A percentile compares a stretch with the other conserved stretches of the same genome.
Conservation (phyloP, 2,329 filamentous ascomycete species). For the Verticillium zaregamsianum region DNA sequence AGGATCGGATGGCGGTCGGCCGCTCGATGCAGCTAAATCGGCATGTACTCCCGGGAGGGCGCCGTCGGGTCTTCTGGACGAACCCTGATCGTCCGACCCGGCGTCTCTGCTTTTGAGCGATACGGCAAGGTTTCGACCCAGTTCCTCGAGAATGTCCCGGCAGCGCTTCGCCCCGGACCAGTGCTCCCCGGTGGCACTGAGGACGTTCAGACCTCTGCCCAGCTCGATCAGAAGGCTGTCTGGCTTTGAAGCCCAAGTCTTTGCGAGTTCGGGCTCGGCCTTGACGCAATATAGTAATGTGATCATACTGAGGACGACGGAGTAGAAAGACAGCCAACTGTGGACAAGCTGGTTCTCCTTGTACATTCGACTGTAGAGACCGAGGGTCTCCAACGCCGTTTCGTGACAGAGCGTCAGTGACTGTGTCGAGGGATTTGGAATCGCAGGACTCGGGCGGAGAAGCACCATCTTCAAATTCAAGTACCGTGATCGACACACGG, state of each 20-base stretch:
- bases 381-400: constrained; percentile 36
- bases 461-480: constrained; percentile 45
- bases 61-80: background rate
- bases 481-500: constrained; percentile 39
- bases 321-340: constrained; percentile 44
- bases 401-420: constrained; percentile 36
- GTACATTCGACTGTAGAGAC: constrained; percentile 38
- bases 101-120: constrained; percentile 16
- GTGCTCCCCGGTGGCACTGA: constrained; percentile 47
- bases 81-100: background rate
- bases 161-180: constrained; percentile 46
- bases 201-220: constrained; percentile 36
- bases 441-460: constrained; percentile 46
- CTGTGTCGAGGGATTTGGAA: constrained; percentile 39
- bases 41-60: background rate
- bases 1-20: background rate
- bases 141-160: constrained; percentile 37
- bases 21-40: background rate
- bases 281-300: constrained; percentile 49
- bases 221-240: constrained; percentile 32
- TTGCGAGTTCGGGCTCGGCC: constrained; percentile 35
- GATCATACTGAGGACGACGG: constrained; percentile 41
- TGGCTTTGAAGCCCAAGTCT: constrained; percentile 18
- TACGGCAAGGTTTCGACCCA: constrained; percentile 24
- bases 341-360: constrained; percentile 38